Evolutionary conservation across 352 stramenopile genomes (phyloP).

Genomic region (Nannochloropsis limnetica): DNA sequence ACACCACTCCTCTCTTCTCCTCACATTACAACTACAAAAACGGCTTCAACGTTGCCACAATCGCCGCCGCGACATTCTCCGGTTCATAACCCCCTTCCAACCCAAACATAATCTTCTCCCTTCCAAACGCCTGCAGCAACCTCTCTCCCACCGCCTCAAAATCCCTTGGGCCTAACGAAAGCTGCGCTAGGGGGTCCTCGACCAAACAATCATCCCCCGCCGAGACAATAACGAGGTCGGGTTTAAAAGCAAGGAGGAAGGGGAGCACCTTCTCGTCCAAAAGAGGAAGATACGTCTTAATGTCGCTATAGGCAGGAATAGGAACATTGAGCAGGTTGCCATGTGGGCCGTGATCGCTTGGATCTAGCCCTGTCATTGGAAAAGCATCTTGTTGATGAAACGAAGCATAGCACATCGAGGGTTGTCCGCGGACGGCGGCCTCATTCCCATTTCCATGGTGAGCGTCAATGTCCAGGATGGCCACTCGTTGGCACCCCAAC

Average conservation of each 20-base stretch:
- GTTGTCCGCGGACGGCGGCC: slow-evolving; percentile 39
- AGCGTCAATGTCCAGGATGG: slow-evolving; percentile 47
- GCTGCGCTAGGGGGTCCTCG: neutral
- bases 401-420: slow-evolving; percentile 40
- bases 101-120: slow-evolving; percentile 45
- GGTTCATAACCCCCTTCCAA: slow-evolving; percentile 48
- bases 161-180: slow-evolving; percentile 12
- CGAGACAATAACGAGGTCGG: slow-evolving; percentile 39
- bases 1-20: neutral
- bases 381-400: slow-evolving; percentile 40
- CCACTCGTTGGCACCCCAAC: slow-evolving; percentile 37
- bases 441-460: slow-evolving; percentile 48
- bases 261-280: slow-evolving; percentile 33
- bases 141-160: slow-evolving; percentile 36
- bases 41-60: slow-evolving; percentile 28
- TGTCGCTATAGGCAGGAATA: neutral
- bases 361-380: slow-evolving; percentile 23
- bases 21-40: neutral
- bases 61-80: neutral
- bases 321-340: slow-evolving; percentile 34
- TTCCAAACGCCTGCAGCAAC: slow-evolving; percentile 43
- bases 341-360: slow-evolving; percentile 13
- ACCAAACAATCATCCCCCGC: slow-evolving; percentile 35
- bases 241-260: slow-evolving; percentile 6
- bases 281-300: neutral